Evolutionary conservation across 2,329 filamentous ascomycete species (phyloP).

Genomic region (Aaosphaeria arxii): DNA sequence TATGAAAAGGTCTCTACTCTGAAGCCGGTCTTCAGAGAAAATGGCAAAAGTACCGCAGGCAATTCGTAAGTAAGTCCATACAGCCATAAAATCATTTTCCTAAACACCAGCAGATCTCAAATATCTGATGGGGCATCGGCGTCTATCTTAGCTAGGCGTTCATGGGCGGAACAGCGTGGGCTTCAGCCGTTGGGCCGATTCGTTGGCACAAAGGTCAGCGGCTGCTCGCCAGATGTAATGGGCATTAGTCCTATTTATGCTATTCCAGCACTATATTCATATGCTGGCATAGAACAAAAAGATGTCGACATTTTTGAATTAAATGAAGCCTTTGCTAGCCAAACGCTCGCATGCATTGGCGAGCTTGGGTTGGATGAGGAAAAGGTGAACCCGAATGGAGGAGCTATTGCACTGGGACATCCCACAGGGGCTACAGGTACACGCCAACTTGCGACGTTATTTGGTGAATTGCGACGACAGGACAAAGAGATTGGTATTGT

Average conservation of each 20-base stretch:
- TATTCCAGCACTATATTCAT: conserved; percentile 76
- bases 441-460: conserved; percentile 78
- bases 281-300: conserved; percentile 71
- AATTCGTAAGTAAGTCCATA: conserved; percentile 50
- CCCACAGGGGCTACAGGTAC: conserved; percentile 73
- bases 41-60: conserved; percentile 86
- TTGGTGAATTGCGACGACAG: conserved; percentile 65
- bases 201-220: conserved; percentile 85
- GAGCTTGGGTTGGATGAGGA: conserved; percentile 64
- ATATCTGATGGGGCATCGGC: conserved; percentile 92
- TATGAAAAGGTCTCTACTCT: conserved; percentile 78
- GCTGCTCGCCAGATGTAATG: conserved; percentile 91
- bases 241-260: conserved; percentile 76
- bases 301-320: conserved; percentile 90
- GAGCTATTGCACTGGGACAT: conserved; percentile 79
- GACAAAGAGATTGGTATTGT: conserved; percentile 78
- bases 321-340: conserved; percentile 95
- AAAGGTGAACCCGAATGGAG: conserved; percentile 79
- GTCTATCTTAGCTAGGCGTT: conserved; percentile 87
- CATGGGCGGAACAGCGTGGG: conserved; percentile 77
- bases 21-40: conserved; percentile 83
- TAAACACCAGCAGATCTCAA: conserved; percentile 63
- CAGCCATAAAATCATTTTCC: too few relatives aligned
- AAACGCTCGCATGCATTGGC: conserved; percentile 85
- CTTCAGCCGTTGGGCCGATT: conserved; percentile 93